Evolutionary conservation across 2,329 filamentous ascomycete genomes (phyloP).

Genomic region (Aureobasidium sp.): DNA sequence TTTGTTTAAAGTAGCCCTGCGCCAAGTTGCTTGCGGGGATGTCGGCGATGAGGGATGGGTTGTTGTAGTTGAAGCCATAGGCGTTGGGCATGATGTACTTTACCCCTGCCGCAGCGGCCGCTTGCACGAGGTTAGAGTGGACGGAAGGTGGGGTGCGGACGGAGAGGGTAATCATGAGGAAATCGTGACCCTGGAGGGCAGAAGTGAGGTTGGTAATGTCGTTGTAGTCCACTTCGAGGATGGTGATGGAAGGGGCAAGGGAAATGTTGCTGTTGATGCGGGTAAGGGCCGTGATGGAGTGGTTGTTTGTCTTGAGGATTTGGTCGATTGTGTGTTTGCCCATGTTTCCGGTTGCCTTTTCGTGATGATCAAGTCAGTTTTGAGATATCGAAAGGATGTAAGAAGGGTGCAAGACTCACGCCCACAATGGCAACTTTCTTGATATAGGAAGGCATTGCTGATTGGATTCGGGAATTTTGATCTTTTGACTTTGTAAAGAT

Average conservation of each 20-base stretch:
- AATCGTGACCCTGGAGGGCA: slow-evolving; percentile 25
- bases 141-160: slow-evolving; percentile 19
- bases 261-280: slow-evolving; percentile 34
- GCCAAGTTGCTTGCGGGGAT: slow-evolving; percentile 17
- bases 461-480: not conserved
- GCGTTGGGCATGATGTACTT: slow-evolving; percentile 25
- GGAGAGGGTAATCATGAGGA: slow-evolving; percentile 27
- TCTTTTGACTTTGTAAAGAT: not conserved
- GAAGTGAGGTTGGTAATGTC: slow-evolving; percentile 19
- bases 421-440: slow-evolving; percentile 33
- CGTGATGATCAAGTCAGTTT: not conserved
- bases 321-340: slow-evolving; percentile 26
- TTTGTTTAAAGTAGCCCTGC: slow-evolving; percentile 16
- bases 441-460: slow-evolving; percentile 17
- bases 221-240: slow-evolving; percentile 22
- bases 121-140: slow-evolving; percentile 23
- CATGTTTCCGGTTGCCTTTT: slow-evolving; percentile 23
- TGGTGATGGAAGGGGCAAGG: slow-evolving; percentile 17
- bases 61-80: slow-evolving; percentile 20
- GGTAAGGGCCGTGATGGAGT: slow-evolving; percentile 32
- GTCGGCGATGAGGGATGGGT: slow-evolving; percentile 16
- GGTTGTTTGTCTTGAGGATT: slow-evolving; percentile 24
- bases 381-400: not conserved
- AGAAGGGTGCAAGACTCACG: slow-evolving; percentile 16
- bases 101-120: slow-evolving; percentile 23